Evolutionary conservation across 345 rosid species (phyloP).

Genomic region (Pistacia atlantica): DNA sequence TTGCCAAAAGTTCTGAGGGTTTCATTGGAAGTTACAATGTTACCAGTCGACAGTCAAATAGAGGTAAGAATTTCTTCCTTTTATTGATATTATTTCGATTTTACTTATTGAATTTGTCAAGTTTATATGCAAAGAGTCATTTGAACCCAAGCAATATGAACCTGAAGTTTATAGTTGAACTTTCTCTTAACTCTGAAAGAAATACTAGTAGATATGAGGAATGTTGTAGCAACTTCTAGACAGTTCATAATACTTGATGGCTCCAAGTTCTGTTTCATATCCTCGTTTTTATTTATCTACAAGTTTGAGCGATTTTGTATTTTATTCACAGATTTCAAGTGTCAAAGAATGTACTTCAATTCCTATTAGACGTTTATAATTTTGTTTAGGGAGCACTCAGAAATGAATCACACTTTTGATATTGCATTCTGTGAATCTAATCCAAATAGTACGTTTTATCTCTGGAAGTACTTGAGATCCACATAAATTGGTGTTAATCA

Average conservation of each 20-base stretch:
- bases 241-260: not conserved
- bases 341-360: not conserved
- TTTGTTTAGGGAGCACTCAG: not conserved
- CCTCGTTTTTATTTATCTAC: not conserved
- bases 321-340: not conserved
- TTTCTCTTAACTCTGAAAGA: not conserved
- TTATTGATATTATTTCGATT: not conserved
- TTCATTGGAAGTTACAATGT: conserved; percentile 75
- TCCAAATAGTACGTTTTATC: not conserved
- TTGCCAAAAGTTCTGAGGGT: conserved; percentile 58
- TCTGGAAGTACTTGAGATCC: not conserved
- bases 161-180: not conserved
- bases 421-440: not conserved
- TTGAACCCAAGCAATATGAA: not conserved
- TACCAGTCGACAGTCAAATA: conserved; percentile 73
- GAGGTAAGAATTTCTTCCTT: conserved; percentile 56
- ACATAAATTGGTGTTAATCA: not conserved
- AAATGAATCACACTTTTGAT: not conserved
- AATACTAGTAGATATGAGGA: not conserved
- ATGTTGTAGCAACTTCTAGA: not conserved
- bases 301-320: not conserved
- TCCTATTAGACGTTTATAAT: not conserved
- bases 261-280: not conserved
- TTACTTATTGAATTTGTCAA: not conserved
- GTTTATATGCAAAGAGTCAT: not conserved